Percentiles rank a stretch among this genome's conserved stretches.
These are phyloP conservation scores for Oryza meyeriana DNA, from an alignment of 176 grass and related monocot species.

Conservation along the genomic window DNA sequence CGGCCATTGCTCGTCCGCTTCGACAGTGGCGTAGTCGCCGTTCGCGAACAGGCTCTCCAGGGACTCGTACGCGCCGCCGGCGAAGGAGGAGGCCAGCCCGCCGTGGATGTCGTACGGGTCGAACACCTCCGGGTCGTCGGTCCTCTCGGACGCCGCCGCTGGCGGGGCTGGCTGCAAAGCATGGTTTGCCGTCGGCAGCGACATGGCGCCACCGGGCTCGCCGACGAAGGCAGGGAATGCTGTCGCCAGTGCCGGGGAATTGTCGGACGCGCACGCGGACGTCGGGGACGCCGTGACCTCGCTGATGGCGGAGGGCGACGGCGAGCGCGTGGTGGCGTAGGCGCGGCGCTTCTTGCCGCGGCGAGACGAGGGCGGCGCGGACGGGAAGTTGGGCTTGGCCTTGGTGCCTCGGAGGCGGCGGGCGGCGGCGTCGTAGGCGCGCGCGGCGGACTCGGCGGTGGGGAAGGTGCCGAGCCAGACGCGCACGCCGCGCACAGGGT, in stretches of 20 bases:
- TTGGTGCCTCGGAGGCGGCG: conserved; percentile 42
- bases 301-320: neutral
- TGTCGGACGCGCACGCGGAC: neutral
- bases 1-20: neutral
- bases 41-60: neutral
- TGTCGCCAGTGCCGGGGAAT: neutral
- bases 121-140: neutral
- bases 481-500: conserved; percentile 58
- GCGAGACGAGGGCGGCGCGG: too few species aligned
- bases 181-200: neutral
- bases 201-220: neutral
- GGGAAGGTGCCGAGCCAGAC: conserved; percentile 85
- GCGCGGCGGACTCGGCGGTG: conserved; percentile 66
- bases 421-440: conserved; percentile 61
- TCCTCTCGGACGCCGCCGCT: neutral
- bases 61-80: neutral
- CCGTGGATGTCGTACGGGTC: conserved; percentile 5
- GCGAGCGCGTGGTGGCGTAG: neutral
- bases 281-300: neutral
- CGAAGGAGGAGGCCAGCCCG: neutral
- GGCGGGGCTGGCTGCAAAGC: neutral
- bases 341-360: too few species aligned
- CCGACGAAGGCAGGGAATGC: neutral
- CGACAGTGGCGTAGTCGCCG: neutral
- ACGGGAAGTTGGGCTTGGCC: neutral